Evolutionary conservation across 2,329 filamentous ascomycete species (phyloP), one percentile per base, ranked within the genome.

Genomic region (Botrytis tulipae): DNA sequence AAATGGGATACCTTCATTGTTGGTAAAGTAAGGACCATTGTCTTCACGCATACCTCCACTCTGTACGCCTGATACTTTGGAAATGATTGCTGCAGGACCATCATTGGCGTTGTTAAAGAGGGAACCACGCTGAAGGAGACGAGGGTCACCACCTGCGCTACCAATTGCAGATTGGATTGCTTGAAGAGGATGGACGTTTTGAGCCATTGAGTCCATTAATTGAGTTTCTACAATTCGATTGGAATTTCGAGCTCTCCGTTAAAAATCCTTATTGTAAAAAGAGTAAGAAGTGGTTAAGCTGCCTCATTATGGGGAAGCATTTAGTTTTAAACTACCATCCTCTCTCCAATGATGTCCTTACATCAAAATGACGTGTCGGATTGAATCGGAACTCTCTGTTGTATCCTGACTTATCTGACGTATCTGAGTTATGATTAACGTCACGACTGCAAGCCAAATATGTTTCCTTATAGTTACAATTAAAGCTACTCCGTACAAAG

Each of bases 101-200:
- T 73, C 63, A 69, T 73, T 73, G 29, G 71, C 71, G 20, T 69
- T 73, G 29, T 73, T 68, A 54, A 73, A 73, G 25, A 69, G 71
- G 16, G 63, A 48, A 1, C 35, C 37, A n/a, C 35, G 51, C 44
- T 73, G 71, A 3, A 73, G 37, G 10, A 63, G 63, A 69, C 71
- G 63, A 73, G 71, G 71, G 25, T 73, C 71, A 4, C 37, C 71
- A 44, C 63, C 63, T 46, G 61, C 71, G 3, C 62, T 65, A 22
- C 71, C 71, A 14, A 73, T 73, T 4, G 62, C 57, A 16, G 63
- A 69, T 42, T 73, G 71, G 16, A 73, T 73, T 57, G 71, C 63
- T 69, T 73, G 71, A 29, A 73, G 62, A 18, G 71, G 71, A n/a
- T 73, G 71, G 8, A 63, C 8, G 42, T 71, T 62, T 54, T 82